Evolutionary conservation across 768 basidiomycete genomes (phyloP), one percentile per base, ranked within the genome.

Genomic region (Agrocybe chaxingu): DNA sequence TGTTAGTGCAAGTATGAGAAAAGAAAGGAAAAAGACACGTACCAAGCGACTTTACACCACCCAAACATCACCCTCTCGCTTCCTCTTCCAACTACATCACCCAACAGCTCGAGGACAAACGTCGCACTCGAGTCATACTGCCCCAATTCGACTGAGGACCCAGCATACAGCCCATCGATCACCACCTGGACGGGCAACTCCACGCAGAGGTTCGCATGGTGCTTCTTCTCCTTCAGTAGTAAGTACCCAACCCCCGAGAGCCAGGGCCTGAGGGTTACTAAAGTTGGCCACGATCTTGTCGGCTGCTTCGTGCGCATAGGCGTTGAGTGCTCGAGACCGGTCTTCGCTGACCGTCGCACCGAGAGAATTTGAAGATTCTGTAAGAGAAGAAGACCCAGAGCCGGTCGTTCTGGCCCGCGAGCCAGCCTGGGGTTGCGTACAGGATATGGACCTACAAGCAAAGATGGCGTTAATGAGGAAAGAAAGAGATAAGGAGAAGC

Each of bases 121-220:
- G 91, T 92, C 45, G 82, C 80, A 0, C 93, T 87, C 12, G 75
- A 81, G 66, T 92, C 92, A 51, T 82, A 87, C 32, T 73, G 68
- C 0, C 79, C 82, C 10, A 91, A 68, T 58, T 90, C 87, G 52
- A 93, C 61, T n/a, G 80, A 77, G 16, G 82, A 84, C 0, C 92
- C 91, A 2, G 91, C 92, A 60, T 94, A 95, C 0, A 93, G 92
- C 1, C 93, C 93, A 50, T 93, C 92, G 41, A 95, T 60, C 77
- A 92, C 82, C 33, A 93, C 85, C 19, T 84, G 84, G 1, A 88
- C 77, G 0, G 70, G 74, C 4, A 70, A 62, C 39, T 59, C 61
- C 5, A 48, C 35, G 1, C 52, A 41, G 12, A 11, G 13, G 29
- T 33, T 7, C n/a, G 33, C 31, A 6, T 52, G 24, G 24, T 24